Evolutionary conservation across 2,329 filamentous ascomycete species (phyloP), one percentile per base, ranked within the genome.

Genomic region (Aspergillus flavus): DNA sequence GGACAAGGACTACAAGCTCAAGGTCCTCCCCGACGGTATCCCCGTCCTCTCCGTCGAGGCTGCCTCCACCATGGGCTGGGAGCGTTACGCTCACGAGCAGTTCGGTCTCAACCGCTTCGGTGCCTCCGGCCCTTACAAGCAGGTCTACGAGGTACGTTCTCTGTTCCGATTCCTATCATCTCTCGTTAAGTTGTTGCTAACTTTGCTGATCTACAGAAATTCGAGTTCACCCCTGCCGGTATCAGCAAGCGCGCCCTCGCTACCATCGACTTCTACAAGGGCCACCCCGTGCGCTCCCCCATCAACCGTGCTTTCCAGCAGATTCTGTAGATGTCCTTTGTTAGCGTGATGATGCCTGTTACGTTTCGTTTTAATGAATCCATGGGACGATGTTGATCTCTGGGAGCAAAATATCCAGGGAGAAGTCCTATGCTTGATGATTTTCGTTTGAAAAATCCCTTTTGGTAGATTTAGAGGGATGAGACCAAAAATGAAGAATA

Each of bases 91-190:
- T 64, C 94, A 99, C 84, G 95, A 99, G 89, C 95, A 99, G 85
- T 99, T 99, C 76, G 95, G 95, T 79, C 89, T 99, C 71, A 99
- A 99, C 91, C 89, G 95, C 79, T 99, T 99, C 82, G 95, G 95
- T 89, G 94, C 94, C 71, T 96, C 92, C 61, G 95, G 94, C 75
- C 91, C 94, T 71, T 98, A 98, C 87, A 94, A 94, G 90, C 90
- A 98, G 75, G 93, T 99, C 66, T 99, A 99, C 88, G 91, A 92
- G 86, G 92, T 85, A 85, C 82, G 86, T 81, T 64, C 57, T 34
- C 28, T 34, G 14, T 45, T 9, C 34, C 16, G 12, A 4, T 53
- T 30, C 28, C 39, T 9, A 30, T 5, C 6, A 41, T 41, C 26
- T 36, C 11, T 14, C 34, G 6, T 52, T 30, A 3, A 19, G 11